These are phyloP conservation scores for Alternaria triticina DNA, from an alignment of 2,329 filamentous ascomycete genomes.

Conservation along the genomic window DNA sequence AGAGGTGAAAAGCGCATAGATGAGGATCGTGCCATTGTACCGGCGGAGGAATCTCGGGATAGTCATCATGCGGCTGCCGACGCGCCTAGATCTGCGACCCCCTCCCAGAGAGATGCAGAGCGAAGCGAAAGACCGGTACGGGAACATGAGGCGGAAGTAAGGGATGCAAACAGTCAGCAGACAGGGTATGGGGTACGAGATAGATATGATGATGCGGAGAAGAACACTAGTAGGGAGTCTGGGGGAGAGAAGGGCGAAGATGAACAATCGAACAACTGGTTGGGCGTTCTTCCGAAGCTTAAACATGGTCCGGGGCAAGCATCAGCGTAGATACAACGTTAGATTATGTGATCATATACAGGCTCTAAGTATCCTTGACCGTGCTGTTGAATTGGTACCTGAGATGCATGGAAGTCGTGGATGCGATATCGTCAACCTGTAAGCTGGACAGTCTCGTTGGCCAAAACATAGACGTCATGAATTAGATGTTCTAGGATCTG, in stretches of 20 bases:
- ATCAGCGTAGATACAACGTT: background rate
- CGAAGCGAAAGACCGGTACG: constrained; percentile 5
- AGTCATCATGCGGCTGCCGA: background rate
- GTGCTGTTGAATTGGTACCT: background rate
- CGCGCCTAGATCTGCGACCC: background rate
- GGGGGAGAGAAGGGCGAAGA: constrained; percentile 5
- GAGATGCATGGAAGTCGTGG: background rate
- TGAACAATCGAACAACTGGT: constrained; percentile 14
- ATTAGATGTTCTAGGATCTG: background rate
- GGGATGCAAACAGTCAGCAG: background rate
- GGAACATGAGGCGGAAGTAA: background rate
- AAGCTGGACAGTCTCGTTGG: background rate
- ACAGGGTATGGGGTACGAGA: constrained; percentile 6
- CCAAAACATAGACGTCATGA: background rate
- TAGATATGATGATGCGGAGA: constrained; percentile 7
- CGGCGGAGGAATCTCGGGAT: background rate
- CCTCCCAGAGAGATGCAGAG: constrained; percentile 1
- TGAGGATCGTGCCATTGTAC: constrained; percentile 14
- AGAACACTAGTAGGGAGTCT: background rate
- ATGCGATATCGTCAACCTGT: background rate
- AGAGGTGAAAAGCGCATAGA: constrained; percentile 29
- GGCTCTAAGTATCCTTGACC: background rate
- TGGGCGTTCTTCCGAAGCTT: constrained; percentile 17
- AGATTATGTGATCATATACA: background rate
- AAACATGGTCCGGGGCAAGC: constrained; percentile 10